These are phyloP conservation scores for Colletotrichum navitas DNA, from an alignment of 2,329 filamentous ascomycete genomes.

Conservation along the genomic window DNA sequence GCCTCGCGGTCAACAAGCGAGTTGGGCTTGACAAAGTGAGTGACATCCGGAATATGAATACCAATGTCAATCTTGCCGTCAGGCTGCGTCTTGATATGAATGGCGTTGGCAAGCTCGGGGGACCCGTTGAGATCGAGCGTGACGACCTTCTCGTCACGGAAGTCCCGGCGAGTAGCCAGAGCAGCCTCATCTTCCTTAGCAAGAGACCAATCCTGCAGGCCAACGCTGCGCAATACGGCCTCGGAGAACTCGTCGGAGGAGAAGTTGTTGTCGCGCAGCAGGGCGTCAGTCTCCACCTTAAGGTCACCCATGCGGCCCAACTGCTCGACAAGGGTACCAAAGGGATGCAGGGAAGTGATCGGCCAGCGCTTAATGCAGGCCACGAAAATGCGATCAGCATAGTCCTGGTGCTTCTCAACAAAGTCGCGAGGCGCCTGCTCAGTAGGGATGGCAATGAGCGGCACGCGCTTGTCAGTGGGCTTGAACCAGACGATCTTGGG, in stretches of 20 bases:
- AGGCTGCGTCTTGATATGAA: slow-evolving; percentile 87
- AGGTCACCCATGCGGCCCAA: slow-evolving; percentile 97
- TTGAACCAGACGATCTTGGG: slow-evolving; percentile 99
- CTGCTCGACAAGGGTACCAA: slow-evolving; percentile 96
- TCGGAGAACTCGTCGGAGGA: slow-evolving; percentile 97
- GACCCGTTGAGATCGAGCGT: slow-evolving; percentile 92
- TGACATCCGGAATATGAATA: slow-evolving; percentile 93
- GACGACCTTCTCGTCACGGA: slow-evolving; percentile 88
- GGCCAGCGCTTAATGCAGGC: slow-evolving; percentile 99
- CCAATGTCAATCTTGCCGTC: slow-evolving; percentile 94
- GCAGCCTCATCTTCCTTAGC: slow-evolving; percentile 83
- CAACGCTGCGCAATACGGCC: slow-evolving; percentile 92
- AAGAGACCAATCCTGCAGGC: slow-evolving; percentile 91
- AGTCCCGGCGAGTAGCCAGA: slow-evolving; percentile 84
- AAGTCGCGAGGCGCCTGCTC: slow-evolving; percentile 98
- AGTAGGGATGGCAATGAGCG: slow-evolving; percentile 96
- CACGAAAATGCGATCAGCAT: slow-evolving; percentile 97
- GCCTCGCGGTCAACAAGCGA: slow-evolving; percentile 96
- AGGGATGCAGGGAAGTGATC: slow-evolving; percentile 98
- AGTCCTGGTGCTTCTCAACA: slow-evolving; percentile 98
- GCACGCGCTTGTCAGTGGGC: slow-evolving; percentile 98
- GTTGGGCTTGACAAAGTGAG: slow-evolving; percentile 96
- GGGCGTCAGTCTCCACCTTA: slow-evolving; percentile 96
- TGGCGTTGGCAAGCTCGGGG: slow-evolving; percentile 89
- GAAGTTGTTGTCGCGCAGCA: slow-evolving; percentile 98